phyloP scores from a whole-genome alignment of 176 grass and related monocot species.

The Ananas comosus region DNA sequence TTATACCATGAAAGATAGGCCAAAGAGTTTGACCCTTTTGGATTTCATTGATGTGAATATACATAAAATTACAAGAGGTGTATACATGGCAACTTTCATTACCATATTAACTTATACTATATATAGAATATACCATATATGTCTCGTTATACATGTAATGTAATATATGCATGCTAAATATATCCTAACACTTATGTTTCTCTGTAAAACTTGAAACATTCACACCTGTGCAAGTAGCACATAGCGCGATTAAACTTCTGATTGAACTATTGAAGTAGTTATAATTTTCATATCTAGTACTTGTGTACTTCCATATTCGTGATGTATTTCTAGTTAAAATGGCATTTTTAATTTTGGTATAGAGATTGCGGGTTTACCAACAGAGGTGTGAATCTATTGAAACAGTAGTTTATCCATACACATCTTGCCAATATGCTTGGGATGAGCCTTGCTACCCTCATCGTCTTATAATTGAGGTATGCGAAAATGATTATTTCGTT shows the following conservation, averaged over 20 bases:
- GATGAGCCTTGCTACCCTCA: conserved; percentile 96
- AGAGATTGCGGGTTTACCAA: conserved; percentile 95
- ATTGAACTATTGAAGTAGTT: neutral
- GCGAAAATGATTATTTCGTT: neutral
- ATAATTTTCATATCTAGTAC: neutral
- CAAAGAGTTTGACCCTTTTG: too few species aligned
- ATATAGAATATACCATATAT: too few species aligned
- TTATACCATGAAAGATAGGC: too few species aligned
- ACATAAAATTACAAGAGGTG: too few species aligned
- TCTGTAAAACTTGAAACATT: too few species aligned
- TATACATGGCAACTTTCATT: too few species aligned
- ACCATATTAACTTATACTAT: too few species aligned
- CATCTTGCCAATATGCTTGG: conserved; percentile 89
- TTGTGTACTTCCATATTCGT: neutral
- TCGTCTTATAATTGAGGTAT: conserved; percentile 84
- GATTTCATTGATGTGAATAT: too few species aligned
- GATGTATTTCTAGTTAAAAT: conserved; percentile 5
- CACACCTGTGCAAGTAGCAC: neutral
- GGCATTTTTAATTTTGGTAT: conserved; percentile 27
- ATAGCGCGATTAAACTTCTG: neutral
- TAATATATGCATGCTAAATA: too few species aligned
- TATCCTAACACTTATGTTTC: too few species aligned
- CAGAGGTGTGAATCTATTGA: conserved; percentile 92
- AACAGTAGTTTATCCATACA: conserved; percentile 84
- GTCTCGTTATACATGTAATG: too few species aligned